A percentile compares a stretch with the other conserved stretches of the same genome.
Evolutionary conservation across 2,329 filamentous ascomycete genomes (phyloP).

Genomic region (Epichloe amarillans): DNA sequence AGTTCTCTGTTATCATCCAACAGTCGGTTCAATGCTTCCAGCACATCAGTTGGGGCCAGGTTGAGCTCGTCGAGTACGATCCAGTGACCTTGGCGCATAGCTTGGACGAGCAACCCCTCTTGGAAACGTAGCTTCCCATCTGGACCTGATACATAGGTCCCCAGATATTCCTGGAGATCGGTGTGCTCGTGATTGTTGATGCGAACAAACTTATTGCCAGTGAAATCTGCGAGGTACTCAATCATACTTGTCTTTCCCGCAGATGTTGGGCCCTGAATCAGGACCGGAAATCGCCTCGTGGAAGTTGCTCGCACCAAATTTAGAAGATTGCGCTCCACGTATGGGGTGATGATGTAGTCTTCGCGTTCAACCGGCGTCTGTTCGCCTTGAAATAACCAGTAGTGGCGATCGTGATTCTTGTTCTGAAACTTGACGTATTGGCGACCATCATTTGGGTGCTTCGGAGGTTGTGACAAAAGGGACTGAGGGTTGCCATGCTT

Average conservation of each 20-base stretch:
- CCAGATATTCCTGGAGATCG: slow-evolving; percentile 92
- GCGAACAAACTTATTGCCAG: slow-evolving; percentile 90
- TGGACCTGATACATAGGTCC: slow-evolving; percentile 76
- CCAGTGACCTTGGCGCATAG: slow-evolving; percentile 88
- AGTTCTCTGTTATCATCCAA: slow-evolving; percentile 94
- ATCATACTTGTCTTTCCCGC: slow-evolving; percentile 99
- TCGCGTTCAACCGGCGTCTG: slow-evolving; percentile 52
- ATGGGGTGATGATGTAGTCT: slow-evolving; percentile 94
- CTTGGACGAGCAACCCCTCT: slow-evolving; percentile 86
- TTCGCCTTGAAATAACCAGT: slow-evolving; percentile 75
- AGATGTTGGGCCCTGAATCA: slow-evolving; percentile 94
- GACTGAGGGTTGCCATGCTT: slow-evolving; percentile 53
- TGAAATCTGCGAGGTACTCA: slow-evolving; percentile 91
- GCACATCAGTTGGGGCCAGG: slow-evolving; percentile 86
- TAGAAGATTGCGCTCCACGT: slow-evolving; percentile 85
- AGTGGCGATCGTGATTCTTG: slow-evolving; percentile 53
- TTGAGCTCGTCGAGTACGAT: slow-evolving; percentile 97
- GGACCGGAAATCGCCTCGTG: slow-evolving; percentile 78
- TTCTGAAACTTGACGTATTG: slow-evolving; percentile 69
- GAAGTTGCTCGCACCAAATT: slow-evolving; percentile 91
- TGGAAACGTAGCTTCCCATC: slow-evolving; percentile 83
- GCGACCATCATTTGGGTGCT: slow-evolving; percentile 61
- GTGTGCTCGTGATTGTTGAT: slow-evolving; percentile 99
- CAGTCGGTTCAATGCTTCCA: slow-evolving; percentile 89
- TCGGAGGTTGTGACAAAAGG: slow-evolving; percentile 65